Base-by-base conservation (phyloP, 2,329 filamentous ascomycete species). In the Trichoderma hamatum region DNA sequence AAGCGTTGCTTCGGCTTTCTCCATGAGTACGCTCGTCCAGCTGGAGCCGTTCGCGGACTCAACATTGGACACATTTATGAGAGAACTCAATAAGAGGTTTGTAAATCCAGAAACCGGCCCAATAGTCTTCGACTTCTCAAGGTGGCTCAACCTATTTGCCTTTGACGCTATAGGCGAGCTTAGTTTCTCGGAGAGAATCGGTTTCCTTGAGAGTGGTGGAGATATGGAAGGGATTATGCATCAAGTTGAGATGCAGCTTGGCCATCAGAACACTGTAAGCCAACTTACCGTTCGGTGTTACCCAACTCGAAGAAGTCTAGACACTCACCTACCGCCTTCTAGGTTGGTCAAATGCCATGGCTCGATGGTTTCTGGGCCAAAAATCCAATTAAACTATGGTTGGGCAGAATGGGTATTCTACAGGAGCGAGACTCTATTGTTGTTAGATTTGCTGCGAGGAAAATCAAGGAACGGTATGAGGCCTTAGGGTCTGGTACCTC, bases 1-100 rank as follows among this genome's bases (percentile, higher is more conserved):
- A 70, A 91, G 89, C 72, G 90, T 96, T 68, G 94, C 92, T 79
- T 87, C 85, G 71, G 91, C 91, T 5, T 95, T 94, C 75, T 86
- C 90, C 70, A 94, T 94, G 92, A 90, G 87, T 11, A 86, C 90
- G 0, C 82, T 95, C 2, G 39, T 46, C 19, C 39, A 46, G 19
- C 9, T 46, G 19, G 39, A 46, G 19, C 39, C 39, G 9, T 46
- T 46, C 16, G 19, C n/a, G 0, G 16, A 46, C 19, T 46, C 39
- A 46, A n/a, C 39, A 46, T 7, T 46, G 39, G 16, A 16, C 19
- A 1, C 39, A 10, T 46, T 46, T 10, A 46, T 46, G 39, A 46
- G 39, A 46, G 39, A 46, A 16, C 39, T 46, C 39, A 16, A 46
- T 46, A 46, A n/a, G 19, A 46, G 39, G 16, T 90, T 84, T 72